A percentile compares a stretch with the other conserved stretches of the same genome.
These are phyloP conservation scores for Pistacia integerrima DNA, from an alignment of 345 rosid species.

Conservation along the genomic window DNA sequence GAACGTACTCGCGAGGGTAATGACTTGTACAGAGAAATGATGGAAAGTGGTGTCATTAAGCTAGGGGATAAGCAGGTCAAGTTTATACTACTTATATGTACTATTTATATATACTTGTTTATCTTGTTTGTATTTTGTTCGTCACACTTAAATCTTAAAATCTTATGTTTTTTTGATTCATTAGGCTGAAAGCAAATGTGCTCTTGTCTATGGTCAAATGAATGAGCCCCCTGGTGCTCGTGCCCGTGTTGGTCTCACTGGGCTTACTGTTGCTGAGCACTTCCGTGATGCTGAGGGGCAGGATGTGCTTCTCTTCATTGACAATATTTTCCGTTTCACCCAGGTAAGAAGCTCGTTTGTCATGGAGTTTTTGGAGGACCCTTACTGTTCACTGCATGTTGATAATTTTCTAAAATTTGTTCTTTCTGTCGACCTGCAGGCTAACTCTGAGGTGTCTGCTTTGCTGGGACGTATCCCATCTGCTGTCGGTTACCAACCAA, in stretches of 20 bases:
- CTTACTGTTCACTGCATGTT: neutral
- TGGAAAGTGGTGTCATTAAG: constrained; percentile 99
- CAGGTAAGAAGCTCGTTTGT: constrained; percentile 44
- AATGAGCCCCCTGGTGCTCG: constrained; percentile 99
- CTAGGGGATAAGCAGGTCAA: constrained; percentile 93
- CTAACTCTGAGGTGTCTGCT: constrained; percentile 99
- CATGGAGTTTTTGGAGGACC: neutral
- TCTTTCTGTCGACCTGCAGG: constrained; percentile 42
- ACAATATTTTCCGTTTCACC: constrained; percentile 95
- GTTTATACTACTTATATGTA: neutral
- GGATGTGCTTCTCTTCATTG: constrained; percentile 97
- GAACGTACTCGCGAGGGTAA: constrained; percentile 99
- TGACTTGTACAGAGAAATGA: constrained; percentile 98
- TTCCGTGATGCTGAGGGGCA: constrained; percentile 99
- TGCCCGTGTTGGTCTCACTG: constrained; percentile 99
- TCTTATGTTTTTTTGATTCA: neutral
- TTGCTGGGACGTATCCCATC: constrained; percentile 99
- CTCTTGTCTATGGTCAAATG: constrained; percentile 99
- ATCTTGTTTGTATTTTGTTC: neutral
- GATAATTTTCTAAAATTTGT: constrained; percentile 5
- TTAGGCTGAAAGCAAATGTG: constrained; percentile 94
- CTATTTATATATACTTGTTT: neutral
- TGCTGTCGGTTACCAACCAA: constrained; percentile 99
- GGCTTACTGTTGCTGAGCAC: constrained; percentile 95
- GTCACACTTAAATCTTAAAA: neutral